Conservation (phyloP, 495 filamentous ascomycete genomes). For the Hypoxylon intermedium region DNA sequence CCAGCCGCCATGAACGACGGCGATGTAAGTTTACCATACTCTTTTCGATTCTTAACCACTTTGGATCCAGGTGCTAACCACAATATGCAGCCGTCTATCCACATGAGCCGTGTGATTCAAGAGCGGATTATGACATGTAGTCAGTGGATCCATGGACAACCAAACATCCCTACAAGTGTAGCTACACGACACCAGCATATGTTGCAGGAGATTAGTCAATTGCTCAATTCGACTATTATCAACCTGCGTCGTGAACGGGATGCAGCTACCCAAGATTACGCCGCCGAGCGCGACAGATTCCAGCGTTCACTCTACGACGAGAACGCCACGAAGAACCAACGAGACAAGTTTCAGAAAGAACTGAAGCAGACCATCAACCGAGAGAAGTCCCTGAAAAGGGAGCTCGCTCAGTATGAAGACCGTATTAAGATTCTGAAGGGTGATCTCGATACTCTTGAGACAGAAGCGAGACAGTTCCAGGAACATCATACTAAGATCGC, state of each 20-base stretch:
- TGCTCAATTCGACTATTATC: background rate
- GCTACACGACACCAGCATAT: background rate
- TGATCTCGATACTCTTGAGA: background rate
- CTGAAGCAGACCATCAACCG: background rate
- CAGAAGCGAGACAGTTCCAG: background rate
- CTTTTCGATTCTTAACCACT: background rate
- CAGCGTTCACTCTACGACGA: background rate
- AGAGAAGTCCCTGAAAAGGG: background rate
- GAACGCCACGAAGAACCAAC: background rate
- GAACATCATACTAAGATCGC: conserved; percentile 5
- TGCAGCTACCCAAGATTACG: background rate
- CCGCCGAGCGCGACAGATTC: background rate
- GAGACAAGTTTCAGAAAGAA: background rate
- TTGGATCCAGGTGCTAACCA: conserved; percentile 15
- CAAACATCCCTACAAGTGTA: background rate
- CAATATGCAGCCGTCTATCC: background rate
- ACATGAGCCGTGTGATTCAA: conserved; percentile 2
- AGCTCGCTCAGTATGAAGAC: background rate
- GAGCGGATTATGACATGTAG: background rate
- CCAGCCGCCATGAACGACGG: background rate
- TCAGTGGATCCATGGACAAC: background rate
- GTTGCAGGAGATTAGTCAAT: conserved; percentile 9
- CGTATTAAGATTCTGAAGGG: background rate
- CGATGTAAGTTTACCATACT: conserved; percentile 16
- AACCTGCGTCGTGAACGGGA: conserved; percentile 11